These are phyloP conservation scores for Pleurotus ostreatus DNA, from an alignment of 768 basidiomycete species.

Conservation along the genomic window DNA sequence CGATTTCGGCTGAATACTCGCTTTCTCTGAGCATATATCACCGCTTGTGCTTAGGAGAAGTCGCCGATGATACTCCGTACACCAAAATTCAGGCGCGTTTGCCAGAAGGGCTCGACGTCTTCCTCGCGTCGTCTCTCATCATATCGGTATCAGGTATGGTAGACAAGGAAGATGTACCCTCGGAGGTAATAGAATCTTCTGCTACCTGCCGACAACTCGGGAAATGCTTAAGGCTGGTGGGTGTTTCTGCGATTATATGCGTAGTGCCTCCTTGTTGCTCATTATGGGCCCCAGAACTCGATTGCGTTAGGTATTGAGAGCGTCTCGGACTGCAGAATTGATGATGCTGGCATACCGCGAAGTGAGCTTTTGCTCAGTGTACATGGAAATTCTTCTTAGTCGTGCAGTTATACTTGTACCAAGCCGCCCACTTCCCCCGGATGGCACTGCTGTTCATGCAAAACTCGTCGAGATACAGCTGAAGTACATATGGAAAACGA, in stretches of 20 bases:
- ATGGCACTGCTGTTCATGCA: conserved; percentile 32
- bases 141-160: conserved; percentile 52
- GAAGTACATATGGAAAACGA: conserved; percentile 30
- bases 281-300: conserved; percentile 45
- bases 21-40: conserved; percentile 47
- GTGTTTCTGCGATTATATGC: not conserved
- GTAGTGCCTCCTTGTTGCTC: not conserved
- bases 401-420: conserved; percentile 36
- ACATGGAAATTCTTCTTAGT: not conserved
- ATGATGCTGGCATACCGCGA: conserved; percentile 39
- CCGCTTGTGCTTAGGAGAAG: conserved; percentile 28
- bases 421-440: conserved; percentile 27
- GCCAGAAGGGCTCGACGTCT: conserved; percentile 41
- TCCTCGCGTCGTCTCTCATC: conserved; percentile 43
- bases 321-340: conserved; percentile 50
- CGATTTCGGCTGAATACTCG: conserved; percentile 36
- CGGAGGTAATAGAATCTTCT: conserved; percentile 41
- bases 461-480: conserved; percentile 32
- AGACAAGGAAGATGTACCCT: conserved; percentile 37
- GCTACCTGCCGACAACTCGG: conserved; percentile 46
- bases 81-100: conserved; percentile 28
- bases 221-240: conserved; percentile 47
- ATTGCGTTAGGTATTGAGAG: conserved; percentile 50
- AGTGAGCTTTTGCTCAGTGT: conserved; percentile 22
- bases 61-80: conserved; percentile 22